A percentile compares a stretch with the other conserved stretches of the same genome.
Evolutionary conservation across 352 stramenopile species (phyloP).

Genomic region (Poterioochromonas sp.): DNA sequence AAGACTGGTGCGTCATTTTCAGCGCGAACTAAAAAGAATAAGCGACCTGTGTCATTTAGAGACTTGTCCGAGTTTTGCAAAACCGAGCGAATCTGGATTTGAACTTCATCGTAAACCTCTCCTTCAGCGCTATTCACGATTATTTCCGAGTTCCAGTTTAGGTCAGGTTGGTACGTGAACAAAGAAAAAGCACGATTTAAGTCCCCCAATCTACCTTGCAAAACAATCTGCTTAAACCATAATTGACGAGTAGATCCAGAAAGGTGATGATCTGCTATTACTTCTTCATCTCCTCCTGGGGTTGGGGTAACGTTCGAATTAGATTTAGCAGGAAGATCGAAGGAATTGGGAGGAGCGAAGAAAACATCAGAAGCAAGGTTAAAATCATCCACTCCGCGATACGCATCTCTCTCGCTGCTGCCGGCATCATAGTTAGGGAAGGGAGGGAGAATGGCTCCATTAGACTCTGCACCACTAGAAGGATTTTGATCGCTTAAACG

Average conservation of each 20-base stretch:
- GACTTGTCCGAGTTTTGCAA: neutral
- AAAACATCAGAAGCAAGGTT: neutral
- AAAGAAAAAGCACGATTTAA: neutral
- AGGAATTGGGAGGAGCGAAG: too few species aligned
- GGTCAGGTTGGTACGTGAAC: slow-evolving; percentile 14
- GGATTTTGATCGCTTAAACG: neutral
- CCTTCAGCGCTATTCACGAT: neutral
- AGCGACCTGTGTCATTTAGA: too few species aligned
- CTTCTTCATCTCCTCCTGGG: neutral
- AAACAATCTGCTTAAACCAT: slow-evolving; percentile 1
- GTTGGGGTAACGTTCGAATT: too few species aligned
- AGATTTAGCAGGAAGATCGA: too few species aligned
- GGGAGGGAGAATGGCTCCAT: neutral
- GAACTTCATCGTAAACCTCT: neutral
- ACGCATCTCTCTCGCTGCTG: neutral
- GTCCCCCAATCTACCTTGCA: slow-evolving; percentile 10
- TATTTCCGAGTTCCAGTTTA: slow-evolving; percentile 29
- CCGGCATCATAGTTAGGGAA: neutral
- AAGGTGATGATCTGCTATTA: neutral
- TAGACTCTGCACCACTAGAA: neutral
- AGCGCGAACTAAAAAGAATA: neutral
- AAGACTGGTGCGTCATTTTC: slow-evolving; percentile 2
- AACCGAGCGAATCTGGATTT: neutral
- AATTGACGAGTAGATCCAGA: neutral
- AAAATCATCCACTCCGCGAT: too few species aligned